Percentiles rank a stretch among this genome's conserved stretches.
Evolutionary conservation across 163 green algal species (phyloP).

Genomic region (Prototheca wickerhamii): DNA sequence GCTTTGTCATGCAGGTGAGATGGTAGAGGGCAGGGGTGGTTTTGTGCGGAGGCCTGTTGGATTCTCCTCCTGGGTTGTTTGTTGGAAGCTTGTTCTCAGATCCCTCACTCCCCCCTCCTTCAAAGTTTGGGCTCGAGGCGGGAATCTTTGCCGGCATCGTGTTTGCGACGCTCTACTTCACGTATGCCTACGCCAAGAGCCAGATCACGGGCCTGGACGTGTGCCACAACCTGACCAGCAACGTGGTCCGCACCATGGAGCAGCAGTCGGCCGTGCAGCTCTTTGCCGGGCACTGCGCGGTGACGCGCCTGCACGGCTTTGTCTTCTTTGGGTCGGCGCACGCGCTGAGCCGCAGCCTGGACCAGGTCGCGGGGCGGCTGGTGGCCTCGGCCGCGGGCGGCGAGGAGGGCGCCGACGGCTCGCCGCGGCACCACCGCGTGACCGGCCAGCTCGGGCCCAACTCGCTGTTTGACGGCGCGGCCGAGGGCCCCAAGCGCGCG

Average conservation of each 20-base stretch:
- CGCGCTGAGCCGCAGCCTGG: slow-evolving; percentile 46
- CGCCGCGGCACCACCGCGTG: not conserved
- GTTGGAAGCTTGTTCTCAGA: no score
- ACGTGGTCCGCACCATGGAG: slow-evolving; percentile 29
- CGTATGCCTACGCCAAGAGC: slow-evolving; percentile 43
- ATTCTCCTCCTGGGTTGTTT: no score
- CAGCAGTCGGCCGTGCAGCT: slow-evolving; percentile 40
- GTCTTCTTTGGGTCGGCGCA: slow-evolving; percentile 75
- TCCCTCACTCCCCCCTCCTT: no score
- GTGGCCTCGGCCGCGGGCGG: not conserved
- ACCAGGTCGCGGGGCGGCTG: slow-evolving; percentile 11
- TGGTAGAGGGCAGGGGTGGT: no score
- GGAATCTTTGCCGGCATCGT: slow-evolving; percentile 57
- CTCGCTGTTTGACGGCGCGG: no score
- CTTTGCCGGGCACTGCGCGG: slow-evolving; percentile 38
- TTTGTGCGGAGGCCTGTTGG: no score
- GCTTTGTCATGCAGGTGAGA: slow-evolving; percentile 48
- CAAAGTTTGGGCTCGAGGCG: slow-evolving; percentile 36
- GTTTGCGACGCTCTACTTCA: slow-evolving; percentile 47
- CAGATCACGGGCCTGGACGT: not conserved
- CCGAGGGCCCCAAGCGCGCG: slow-evolving; percentile 14
- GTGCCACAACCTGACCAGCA: slow-evolving; percentile 18
- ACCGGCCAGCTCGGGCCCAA: no score
- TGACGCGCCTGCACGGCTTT: slow-evolving; percentile 61
- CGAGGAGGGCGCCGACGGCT: not conserved